Percentiles rank a stretch among this genome's conserved stretches.
These are phyloP conservation scores for Cairneyella variabilis DNA, from an alignment of 495 filamentous ascomycete genomes.

Conservation along the genomic window DNA sequence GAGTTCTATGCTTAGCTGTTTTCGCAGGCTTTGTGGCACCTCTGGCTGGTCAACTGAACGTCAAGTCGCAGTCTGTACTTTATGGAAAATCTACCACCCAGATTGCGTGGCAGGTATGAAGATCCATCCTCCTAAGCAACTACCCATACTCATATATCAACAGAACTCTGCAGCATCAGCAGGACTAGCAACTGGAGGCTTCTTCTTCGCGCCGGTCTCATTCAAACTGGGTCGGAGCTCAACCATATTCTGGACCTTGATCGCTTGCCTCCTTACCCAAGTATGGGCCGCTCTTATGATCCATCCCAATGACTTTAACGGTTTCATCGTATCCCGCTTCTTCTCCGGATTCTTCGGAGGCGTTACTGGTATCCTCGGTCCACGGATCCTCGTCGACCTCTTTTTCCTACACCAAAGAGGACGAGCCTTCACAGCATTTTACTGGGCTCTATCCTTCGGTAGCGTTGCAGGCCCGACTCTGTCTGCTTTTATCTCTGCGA, in stretches of 20 bases:
- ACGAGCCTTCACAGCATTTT: slow-evolving; percentile 39
- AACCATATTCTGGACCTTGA: slow-evolving; percentile 41
- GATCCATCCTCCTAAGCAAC: neutral
- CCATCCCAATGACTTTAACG: slow-evolving; percentile 21
- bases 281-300: slow-evolving; percentile 14
- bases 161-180: slow-evolving; percentile 40
- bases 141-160: neutral
- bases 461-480: slow-evolving; percentile 41
- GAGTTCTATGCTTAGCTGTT: slow-evolving; percentile 11
- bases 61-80: slow-evolving; percentile 30
- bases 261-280: slow-evolving; percentile 8
- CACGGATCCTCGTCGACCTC: slow-evolving; percentile 38
- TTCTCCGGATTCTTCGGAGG: slow-evolving; percentile 38
- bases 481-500: slow-evolving; percentile 40
- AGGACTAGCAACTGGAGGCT: slow-evolving; percentile 38
- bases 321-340: slow-evolving; percentile 41
- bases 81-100: slow-evolving; percentile 31
- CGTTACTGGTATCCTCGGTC: slow-evolving; percentile 37
- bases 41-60: slow-evolving; percentile 24
- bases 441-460: slow-evolving; percentile 39
- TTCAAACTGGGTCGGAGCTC: slow-evolving; percentile 38
- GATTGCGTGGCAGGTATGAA: slow-evolving; percentile 32
- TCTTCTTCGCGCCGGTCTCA: slow-evolving; percentile 39
- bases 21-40: slow-evolving; percentile 10
- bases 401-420: slow-evolving; percentile 42